Percentiles rank a stretch among this genome's conserved stretches.
These are phyloP conservation scores for Cylindrodendrum hubeiense DNA, from an alignment of 2,329 filamentous ascomycete genomes.

Conservation along the genomic window DNA sequence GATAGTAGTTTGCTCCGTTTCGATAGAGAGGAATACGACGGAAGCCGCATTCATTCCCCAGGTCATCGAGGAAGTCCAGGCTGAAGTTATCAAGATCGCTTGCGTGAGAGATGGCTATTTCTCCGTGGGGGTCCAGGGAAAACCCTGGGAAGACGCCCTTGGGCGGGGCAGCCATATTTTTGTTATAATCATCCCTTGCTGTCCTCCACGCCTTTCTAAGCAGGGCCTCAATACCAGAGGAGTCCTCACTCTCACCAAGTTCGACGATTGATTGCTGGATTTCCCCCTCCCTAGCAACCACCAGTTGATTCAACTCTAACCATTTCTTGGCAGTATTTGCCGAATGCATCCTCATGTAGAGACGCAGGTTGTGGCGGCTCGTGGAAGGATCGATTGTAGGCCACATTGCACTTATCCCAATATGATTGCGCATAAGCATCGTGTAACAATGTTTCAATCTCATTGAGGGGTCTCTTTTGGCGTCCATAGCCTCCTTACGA, in stretches of 20 bases:
- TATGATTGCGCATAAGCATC: too few relatives aligned
- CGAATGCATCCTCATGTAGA: too few relatives aligned
- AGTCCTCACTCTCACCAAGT: slow-evolving; percentile 8
- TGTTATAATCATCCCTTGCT: slow-evolving; percentile 29
- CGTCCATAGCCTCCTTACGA: too few relatives aligned
- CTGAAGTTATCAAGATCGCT: slow-evolving; percentile 35
- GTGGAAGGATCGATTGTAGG: not conserved
- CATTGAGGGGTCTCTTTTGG: too few relatives aligned
- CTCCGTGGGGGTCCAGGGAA: slow-evolving; percentile 21
- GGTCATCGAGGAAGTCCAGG: slow-evolving; percentile 32
- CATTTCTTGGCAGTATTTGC: not conserved
- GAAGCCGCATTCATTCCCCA: not conserved
- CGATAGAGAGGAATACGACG: slow-evolving; percentile 32
- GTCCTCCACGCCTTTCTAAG: slow-evolving; percentile 23
- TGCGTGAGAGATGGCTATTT: slow-evolving; percentile 26
- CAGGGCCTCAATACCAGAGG: slow-evolving; percentile 9
- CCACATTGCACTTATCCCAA: too few relatives aligned
- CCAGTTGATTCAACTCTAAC: slow-evolving; percentile 1
- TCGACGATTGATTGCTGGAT: slow-evolving; percentile 28
- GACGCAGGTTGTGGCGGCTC: not conserved
- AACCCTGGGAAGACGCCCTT: slow-evolving; percentile 27
- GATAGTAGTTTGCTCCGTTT: slow-evolving; percentile 36
- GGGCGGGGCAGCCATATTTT: not conserved
- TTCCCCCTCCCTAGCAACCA: slow-evolving; percentile 22
- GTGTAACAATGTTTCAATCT: too few relatives aligned